phyloP scores from a whole-genome alignment of 768 basidiomycete species.

The Leucocoprinus leucothites region DNA sequence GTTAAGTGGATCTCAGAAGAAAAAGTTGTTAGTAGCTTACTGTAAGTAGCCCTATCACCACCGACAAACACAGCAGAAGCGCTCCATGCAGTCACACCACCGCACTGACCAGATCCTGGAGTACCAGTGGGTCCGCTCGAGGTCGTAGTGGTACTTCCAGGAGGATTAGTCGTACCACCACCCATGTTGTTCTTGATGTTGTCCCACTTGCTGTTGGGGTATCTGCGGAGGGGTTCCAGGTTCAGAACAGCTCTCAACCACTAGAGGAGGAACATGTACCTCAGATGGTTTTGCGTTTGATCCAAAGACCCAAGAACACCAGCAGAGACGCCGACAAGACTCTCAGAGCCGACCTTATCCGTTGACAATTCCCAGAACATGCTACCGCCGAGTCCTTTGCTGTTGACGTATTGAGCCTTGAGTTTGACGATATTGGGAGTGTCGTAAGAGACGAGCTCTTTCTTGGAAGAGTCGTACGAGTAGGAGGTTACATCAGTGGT shows the following conservation, averaged over 20 bases:
- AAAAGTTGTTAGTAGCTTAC: conserved; percentile 23
- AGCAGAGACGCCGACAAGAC: conserved; percentile 52
- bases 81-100: conserved; percentile 46
- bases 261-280: conserved; percentile 25
- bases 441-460: conserved; percentile 76
- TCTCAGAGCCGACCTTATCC: conserved; percentile 56
- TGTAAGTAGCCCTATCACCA: conserved; percentile 43
- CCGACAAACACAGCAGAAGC: conserved; percentile 45
- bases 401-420: conserved; percentile 67
- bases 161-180: conserved; percentile 18
- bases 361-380: conserved; percentile 79
- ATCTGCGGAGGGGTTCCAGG: conserved; percentile 32
- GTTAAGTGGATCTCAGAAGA: background rate
- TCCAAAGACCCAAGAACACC: conserved; percentile 51
- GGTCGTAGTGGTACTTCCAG: conserved; percentile 16
- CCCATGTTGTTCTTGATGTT: conserved; percentile 68
- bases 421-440: conserved; percentile 60
- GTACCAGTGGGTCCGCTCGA: conserved; percentile 20
- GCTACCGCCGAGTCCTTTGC: conserved; percentile 59
- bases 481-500: conserved; percentile 69
- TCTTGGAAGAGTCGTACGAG: conserved; percentile 66
- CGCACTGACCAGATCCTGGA: conserved; percentile 32
- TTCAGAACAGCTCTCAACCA: background rate
- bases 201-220: conserved; percentile 67
- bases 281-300: conserved; percentile 62